Evolutionary conservation across 192 early-diverging fungal genomes (phyloP), one percentile per base, ranked within the genome.

Genomic region (Podila verticillata): DNA sequence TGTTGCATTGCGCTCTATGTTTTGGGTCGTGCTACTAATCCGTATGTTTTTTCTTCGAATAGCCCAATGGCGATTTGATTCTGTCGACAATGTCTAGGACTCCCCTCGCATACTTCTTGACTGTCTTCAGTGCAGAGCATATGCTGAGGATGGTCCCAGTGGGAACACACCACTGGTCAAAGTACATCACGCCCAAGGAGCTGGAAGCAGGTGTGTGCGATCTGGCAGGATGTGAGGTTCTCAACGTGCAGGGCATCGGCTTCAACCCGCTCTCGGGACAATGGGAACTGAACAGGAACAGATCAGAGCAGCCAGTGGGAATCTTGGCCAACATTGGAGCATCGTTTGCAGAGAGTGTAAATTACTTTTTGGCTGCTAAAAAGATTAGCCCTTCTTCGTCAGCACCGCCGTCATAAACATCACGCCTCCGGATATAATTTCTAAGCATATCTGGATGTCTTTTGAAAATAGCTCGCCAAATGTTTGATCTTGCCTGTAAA

Each of bases 61-160:
- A 93, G 88, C 92, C 93, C 0, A 59, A 63, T 20, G 90, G 86
- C 3, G 96, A 88, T 15, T 47, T 97, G 24, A 90, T 99, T 29
- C 68, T 98, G 39, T 97, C 96, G 3, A 99, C 96, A 62, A 99
- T 99, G 77, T 95, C 94, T 64, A 92, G 95, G 6, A 97, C 96
- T 2, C 83, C 87, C 0, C 56, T 92, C 9, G 88, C 95, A 5
- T 91, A 91, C 36, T 73, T 94, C 5, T 72, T 96, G 58, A 97
- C 96, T 26, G 88, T 98, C 10, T 70, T 94, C 30, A 65, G 93
- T 28, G 96, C 97, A 13, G 94, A 99, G 81, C 84, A 95, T 51
- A 62, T 96, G 1, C 64, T 98, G 47, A 72, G 88, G 17, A 87
- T 90, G 82, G 95, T 98, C 0, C 94, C 93, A 4, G 66, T 83